Percentiles rank a stretch among this genome's conserved stretches.
These are phyloP conservation scores for Saccharum officinarum DNA, from an alignment of 176 grass and related monocot species.

Conservation along the genomic window DNA sequence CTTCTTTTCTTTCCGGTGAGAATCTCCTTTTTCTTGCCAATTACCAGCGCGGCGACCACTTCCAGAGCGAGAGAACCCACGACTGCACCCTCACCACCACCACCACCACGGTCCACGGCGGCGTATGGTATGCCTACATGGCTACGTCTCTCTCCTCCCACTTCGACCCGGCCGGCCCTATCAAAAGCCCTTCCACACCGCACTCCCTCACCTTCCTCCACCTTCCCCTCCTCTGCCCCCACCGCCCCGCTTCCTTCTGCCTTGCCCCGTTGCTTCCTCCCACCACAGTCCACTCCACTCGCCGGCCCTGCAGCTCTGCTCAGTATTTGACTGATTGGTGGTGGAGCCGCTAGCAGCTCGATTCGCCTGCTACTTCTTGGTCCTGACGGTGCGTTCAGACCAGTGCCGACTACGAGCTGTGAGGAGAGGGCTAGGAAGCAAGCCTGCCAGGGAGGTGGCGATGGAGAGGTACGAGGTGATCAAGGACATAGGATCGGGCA, in stretches of 20 bases:
- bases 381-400: neutral
- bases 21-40: neutral
- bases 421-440: neutral
- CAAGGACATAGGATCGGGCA: conserved; percentile 90
- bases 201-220: neutral
- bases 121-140: conserved; percentile 44
- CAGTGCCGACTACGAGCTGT: neutral
- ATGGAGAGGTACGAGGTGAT: conserved; percentile 97
- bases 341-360: neutral
- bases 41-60: conserved; percentile 35
- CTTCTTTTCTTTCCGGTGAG: neutral
- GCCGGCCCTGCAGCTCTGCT: neutral
- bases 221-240: neutral
- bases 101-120: neutral
- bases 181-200: conserved; percentile 42
- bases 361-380: neutral
- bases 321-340: conserved; percentile 18
- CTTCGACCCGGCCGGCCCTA: conserved; percentile 7
- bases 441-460: neutral
- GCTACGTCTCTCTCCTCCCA: conserved; percentile 44
- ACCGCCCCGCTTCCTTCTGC: neutral
- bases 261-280: neutral
- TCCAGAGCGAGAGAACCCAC: conserved; percentile 1
- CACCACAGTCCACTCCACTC: conserved; percentile 27
- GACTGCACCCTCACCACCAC: neutral